These are phyloP conservation scores for Teratosphaeria nubilosa DNA, from an alignment of 2,329 filamentous ascomycete species.

Conservation along the genomic window DNA sequence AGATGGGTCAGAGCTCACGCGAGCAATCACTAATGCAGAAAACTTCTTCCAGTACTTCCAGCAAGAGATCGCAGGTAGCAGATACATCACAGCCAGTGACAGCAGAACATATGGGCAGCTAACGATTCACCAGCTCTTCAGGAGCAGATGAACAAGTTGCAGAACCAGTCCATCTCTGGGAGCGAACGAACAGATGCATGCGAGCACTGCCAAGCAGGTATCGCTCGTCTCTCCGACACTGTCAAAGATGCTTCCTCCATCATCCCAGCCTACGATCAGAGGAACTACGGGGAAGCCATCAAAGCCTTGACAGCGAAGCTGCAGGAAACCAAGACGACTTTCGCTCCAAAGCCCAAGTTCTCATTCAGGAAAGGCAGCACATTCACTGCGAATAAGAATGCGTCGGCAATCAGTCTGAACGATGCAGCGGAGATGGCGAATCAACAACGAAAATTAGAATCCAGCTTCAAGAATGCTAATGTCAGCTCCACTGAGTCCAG, in stretches of 20 bases:
- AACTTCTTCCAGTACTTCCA: slow-evolving; percentile 80
- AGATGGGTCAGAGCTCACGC: slow-evolving; percentile 19
- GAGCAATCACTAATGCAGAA: slow-evolving; percentile 32
- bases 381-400: slow-evolving; percentile 25
- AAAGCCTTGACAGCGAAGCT: slow-evolving; percentile 73
- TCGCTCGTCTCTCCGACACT: slow-evolving; percentile 70
- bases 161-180: slow-evolving; percentile 50
- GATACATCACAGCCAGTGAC: background rate
- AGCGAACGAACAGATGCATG: slow-evolving; percentile 72
- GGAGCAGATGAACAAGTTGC: slow-evolving; percentile 61
- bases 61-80: slow-evolving; percentile 57
- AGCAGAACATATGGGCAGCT: background rate
- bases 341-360: slow-evolving; percentile 70
- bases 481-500: slow-evolving; percentile 25
- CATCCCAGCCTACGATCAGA: slow-evolving; percentile 81
- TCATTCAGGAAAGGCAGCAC: slow-evolving; percentile 53
- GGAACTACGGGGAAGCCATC: slow-evolving; percentile 73
- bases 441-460: slow-evolving; percentile 34
- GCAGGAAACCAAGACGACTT: slow-evolving; percentile 55
- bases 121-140: slow-evolving; percentile 51
- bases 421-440: slow-evolving; percentile 47
- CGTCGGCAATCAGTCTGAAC: slow-evolving; percentile 42
- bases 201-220: slow-evolving; percentile 68
- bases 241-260: slow-evolving; percentile 75
- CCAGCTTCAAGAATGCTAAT: slow-evolving; percentile 29